Base-by-base conservation (phyloP, 2,329 filamentous ascomycete species). In the Penicillium sclerotigenum region DNA sequence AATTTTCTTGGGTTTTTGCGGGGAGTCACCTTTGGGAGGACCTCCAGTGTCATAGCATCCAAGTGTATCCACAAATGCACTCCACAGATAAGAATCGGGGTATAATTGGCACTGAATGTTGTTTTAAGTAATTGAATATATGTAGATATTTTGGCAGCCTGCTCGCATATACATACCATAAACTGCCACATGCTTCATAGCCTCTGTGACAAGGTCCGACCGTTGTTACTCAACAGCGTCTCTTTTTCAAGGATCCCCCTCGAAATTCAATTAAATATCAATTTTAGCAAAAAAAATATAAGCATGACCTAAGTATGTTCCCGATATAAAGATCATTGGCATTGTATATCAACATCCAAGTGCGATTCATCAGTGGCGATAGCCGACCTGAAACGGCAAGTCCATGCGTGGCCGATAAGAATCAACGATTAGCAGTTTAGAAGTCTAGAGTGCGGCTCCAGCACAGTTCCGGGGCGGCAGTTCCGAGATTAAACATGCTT, bases 1-100 rank as follows among this genome's bases (percentile, higher is more conserved):
- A 56, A 49, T 55, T 52, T 56, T 51, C 50, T 33, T 41, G 46
- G 54, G 47, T 61, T 63, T 66, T 58, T 56, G 54, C 56, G 62
- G 61, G 62, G 58, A 48, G 46, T 53, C 59, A 31, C 5, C 28
- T 16, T 70, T 67, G 68, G 66, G 50, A 65, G 68, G 67, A 70
- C 68, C 60, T 68, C 18, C 16, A 64, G 60, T 65, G 34, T 20
- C 13, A 36, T 33, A 16, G 14, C 14, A 5, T 40, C 14, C 11
- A 33, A 14, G 16, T 33, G 18, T 42, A n/a, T 42, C 41, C 26
- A 45, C 41, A 18, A 38, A n/a, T 42, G 14, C 20, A 42, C 51
- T 55, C 47, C 41, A 56, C 45, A 47, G 53, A 52, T 53, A 56
- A 56, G 43, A 43, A 38, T 42, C 24, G 53, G 43, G 53, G 47